Base-by-base conservation (phyloP, 768 basidiomycete genomes). In the Hortiboletus campestris region DNA sequence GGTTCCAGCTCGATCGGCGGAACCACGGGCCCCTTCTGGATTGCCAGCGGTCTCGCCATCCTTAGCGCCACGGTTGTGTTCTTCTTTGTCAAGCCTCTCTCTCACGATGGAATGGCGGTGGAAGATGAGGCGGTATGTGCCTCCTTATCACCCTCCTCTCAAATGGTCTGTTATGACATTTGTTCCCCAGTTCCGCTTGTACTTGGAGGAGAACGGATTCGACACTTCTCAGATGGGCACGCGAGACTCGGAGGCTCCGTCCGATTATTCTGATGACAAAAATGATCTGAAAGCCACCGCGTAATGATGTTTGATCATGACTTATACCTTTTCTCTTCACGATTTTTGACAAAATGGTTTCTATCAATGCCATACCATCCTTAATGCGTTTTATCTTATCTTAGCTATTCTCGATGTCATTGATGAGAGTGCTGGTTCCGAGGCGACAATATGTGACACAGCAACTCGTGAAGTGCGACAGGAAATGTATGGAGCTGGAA, bases 21-120 rank as follows among this genome's bases (percentile, higher is more conserved):
- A 47, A 86, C 88, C 66, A 93, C 92, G 0, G 91, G 91, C 19
- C 91, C 91, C 14, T 93, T 93, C 81, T 92, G 87, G 89, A 69
- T 93, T 58, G 91, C 80, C n/a, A 89, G 88, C 61, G 88, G 85
- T 77, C 80, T 97, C 46, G 92, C 92, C 4, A 60, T 96, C 44
- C 59, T 93, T 48, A 91, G 89, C 56, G 94, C 94, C 3, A 20
- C 84, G 10, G 73, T 92, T 60, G 85, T 86, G 0, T 78, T 85
- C 60, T 69, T 91, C 71, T 85, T 90, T 72, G 82, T 97, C 64
- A 78, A 75, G 43, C 91, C 92, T 38, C 78, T 94, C 51, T 74
- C 76, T 16, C 81, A 84, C 32, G 91, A 94, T 56, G 88, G 89
- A 34, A 92, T 94, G 91, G 75, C 70, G 20, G 78, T 81, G 44